A percentile compares a stretch with the other conserved stretches of the same genome.
Conservation (phyloP, 805 yeast species). For the Wickerhamomyces ciferrii region DNA sequence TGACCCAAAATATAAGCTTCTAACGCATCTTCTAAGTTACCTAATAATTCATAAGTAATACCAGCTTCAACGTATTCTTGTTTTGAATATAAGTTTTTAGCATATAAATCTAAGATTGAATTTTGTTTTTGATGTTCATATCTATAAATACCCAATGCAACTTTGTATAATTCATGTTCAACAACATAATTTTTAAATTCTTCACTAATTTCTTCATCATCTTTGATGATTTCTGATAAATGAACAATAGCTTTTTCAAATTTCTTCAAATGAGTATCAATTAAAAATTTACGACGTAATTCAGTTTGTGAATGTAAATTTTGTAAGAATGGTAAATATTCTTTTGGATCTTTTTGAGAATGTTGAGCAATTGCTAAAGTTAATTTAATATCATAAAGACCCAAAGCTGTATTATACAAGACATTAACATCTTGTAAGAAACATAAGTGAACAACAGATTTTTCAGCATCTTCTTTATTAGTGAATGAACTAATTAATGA, state of each 20-base stretch:
- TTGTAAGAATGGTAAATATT: slow-evolving; percentile 88
- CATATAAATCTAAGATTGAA: slow-evolving; percentile 54
- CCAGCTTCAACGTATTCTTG: slow-evolving; percentile 74
- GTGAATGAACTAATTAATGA: slow-evolving; percentile 49
- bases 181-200: slow-evolving; percentile 69
- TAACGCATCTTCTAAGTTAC: slow-evolving; percentile 52
- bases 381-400: slow-evolving; percentile 75
- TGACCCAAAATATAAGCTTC: slow-evolving; percentile 65
- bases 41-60: slow-evolving; percentile 66
- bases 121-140: slow-evolving; percentile 51
- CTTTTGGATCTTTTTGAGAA: slow-evolving; percentile 97
- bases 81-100: slow-evolving; percentile 49
- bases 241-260: slow-evolving; percentile 65
- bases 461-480: slow-evolving; percentile 43
- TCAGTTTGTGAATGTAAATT: slow-evolving; percentile 63
- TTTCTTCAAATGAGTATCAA: slow-evolving; percentile 74
- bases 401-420: slow-evolving; percentile 74
- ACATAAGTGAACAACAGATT: slow-evolving; percentile 75
- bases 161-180: slow-evolving; percentile 61
- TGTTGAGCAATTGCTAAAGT: slow-evolving; percentile 88
- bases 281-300: slow-evolving; percentile 63
- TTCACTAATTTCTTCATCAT: slow-evolving; percentile 30
- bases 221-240: slow-evolving; percentile 42
- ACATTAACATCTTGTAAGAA: slow-evolving; percentile 86
- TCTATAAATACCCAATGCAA: slow-evolving; percentile 59